Evolutionary conservation across 371 early-diverging fungal genomes (phyloP).

Genomic region (Mucor irregularis): DNA sequence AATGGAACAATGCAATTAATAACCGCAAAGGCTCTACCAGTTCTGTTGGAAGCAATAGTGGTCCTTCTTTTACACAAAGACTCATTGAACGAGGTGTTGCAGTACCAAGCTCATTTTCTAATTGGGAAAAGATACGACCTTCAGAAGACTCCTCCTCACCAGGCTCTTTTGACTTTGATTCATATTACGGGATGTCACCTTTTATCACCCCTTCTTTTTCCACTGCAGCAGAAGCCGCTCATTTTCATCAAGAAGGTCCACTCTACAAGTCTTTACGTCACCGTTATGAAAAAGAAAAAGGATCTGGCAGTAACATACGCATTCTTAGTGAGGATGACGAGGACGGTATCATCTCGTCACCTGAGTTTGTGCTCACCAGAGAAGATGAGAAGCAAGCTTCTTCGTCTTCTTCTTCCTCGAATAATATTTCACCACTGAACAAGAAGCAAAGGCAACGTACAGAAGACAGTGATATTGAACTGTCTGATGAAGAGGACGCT

Average conservation of each 20-base stretch:
- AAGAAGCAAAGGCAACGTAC: slow-evolving; percentile 4
- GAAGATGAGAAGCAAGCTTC: neutral
- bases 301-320: neutral
- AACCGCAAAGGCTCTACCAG: slow-evolving; percentile 8
- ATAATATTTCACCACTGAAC: no score
- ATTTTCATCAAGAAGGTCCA: slow-evolving; percentile 18
- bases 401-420: no score
- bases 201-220: slow-evolving; percentile 47
- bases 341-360: slow-evolving; percentile 1
- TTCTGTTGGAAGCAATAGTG: neutral
- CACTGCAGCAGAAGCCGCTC: slow-evolving; percentile 12
- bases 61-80: slow-evolving; percentile 40
- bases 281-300: slow-evolving; percentile 37
- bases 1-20: neutral
- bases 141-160: slow-evolving; percentile 29
- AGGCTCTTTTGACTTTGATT: slow-evolving; percentile 38
- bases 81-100: slow-evolving; percentile 43
- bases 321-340: slow-evolving; percentile 20
- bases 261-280: slow-evolving; percentile 35
- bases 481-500: slow-evolving; percentile 41
- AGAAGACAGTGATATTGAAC: slow-evolving; percentile 49
- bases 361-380: neutral
- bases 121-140: slow-evolving; percentile 19
- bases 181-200: slow-evolving; percentile 46
- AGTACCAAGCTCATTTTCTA: slow-evolving; percentile 40